Evolutionary conservation across 306 rosid species (phyloP).

Genomic region (Acacia confusa): DNA sequence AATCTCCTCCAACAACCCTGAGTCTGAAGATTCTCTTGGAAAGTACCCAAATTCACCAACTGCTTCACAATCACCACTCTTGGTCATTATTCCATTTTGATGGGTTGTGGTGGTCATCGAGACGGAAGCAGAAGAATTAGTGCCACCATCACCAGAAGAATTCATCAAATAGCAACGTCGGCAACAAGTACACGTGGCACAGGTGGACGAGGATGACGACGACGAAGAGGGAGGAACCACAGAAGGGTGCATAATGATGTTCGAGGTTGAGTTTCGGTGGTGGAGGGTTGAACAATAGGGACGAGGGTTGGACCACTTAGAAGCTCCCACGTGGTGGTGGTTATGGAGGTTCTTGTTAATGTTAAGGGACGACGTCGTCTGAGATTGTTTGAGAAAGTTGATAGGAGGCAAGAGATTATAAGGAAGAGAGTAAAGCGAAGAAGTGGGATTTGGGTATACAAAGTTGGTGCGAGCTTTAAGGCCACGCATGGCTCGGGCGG

Average conservation of each 20-base stretch:
- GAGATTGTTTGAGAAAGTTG: slow-evolving; percentile 40
- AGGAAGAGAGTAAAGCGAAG: slow-evolving; percentile 25
- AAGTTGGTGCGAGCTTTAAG: slow-evolving; percentile 86
- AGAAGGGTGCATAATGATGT: slow-evolving; percentile 60
- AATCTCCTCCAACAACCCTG: slow-evolving; percentile 78
- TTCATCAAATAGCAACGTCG: slow-evolving; percentile 20
- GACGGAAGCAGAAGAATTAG: background rate
- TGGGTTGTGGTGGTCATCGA: background rate
- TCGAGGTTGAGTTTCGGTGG: slow-evolving; percentile 32
- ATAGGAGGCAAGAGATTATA: slow-evolving; percentile 38
- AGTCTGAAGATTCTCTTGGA: slow-evolving; percentile 52
- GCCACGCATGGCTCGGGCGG: slow-evolving; percentile 96
- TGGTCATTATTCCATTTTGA: background rate
- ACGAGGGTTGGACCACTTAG: slow-evolving; percentile 34
- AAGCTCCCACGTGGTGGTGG: slow-evolving; percentile 33
- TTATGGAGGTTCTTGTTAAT: background rate
- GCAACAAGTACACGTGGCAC: background rate
- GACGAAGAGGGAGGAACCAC: slow-evolving; percentile 18
- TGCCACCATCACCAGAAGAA: background rate
- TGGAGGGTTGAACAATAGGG: background rate
- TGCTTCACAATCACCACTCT: background rate
- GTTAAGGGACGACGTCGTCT: background rate
- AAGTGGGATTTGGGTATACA: slow-evolving; percentile 52
- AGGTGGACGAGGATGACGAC: background rate
- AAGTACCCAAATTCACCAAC: slow-evolving; percentile 44